A percentile compares a stretch with the other conserved stretches of the same genome.
Conservation (phyloP, 2,329 filamentous ascomycete genomes). For the Verticillium nubilum region DNA sequence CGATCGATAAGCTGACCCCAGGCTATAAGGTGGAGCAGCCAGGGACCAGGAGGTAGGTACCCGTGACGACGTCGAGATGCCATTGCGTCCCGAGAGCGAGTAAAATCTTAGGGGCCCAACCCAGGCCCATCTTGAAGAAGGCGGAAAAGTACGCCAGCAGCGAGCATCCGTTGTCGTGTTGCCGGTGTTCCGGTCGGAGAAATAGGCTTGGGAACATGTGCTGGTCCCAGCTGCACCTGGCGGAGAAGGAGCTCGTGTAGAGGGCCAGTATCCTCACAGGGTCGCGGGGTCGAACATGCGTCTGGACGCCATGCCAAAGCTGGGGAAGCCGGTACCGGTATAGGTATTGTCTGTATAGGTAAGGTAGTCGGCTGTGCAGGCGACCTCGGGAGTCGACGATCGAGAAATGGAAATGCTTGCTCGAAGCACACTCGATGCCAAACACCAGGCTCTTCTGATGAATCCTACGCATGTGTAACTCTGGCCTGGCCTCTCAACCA, state of each 20-base stretch:
- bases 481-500: too few relatives aligned
- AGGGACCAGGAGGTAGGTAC: conserved; percentile 4
- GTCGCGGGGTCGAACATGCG: conserved; percentile 11
- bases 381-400: neutral
- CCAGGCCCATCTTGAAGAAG: conserved; percentile 16
- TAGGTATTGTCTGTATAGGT: too few relatives aligned
- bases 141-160: conserved; percentile 19
- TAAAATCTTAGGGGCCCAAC: conserved; percentile 15
- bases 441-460: too few relatives aligned
- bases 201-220: conserved; percentile 11
- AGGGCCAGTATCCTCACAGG: conserved; percentile 22
- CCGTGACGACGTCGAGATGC: too few relatives aligned
- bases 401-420: too few relatives aligned
- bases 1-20: conserved; percentile 20
- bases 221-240: conserved; percentile 20
- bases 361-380: neutral
- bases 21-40: conserved; percentile 22
- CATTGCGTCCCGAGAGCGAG: conserved; percentile 21
- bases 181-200: conserved; percentile 1
- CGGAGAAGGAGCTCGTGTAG: conserved; percentile 20
- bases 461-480: too few relatives aligned
- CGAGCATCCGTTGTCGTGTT: conserved; percentile 9
- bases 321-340: neutral
- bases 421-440: too few relatives aligned
- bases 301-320: conserved; percentile 13